phyloP scores from a whole-genome alignment of 1,284 basidiomycete genomes.

The Ustilago bromivora region DNA sequence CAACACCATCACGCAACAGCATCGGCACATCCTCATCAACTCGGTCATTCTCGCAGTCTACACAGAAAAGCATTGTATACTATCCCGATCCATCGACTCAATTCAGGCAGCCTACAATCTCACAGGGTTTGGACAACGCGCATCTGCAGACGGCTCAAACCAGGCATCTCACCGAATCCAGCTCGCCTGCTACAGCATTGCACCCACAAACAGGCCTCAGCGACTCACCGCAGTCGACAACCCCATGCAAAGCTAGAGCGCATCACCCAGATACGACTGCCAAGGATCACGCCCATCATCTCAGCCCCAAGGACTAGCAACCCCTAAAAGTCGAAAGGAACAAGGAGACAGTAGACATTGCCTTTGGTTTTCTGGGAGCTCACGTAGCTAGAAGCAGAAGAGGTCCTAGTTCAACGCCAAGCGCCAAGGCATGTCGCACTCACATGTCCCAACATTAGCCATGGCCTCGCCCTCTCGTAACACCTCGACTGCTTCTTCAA shows the following conservation, averaged over 20 bases:
- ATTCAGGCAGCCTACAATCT: neutral
- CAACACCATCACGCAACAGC: conserved; percentile 2
- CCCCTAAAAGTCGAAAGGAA: too few relatives aligned
- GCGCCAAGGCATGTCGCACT: conserved; percentile 23
- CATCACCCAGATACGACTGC: neutral
- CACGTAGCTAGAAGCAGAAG: neutral
- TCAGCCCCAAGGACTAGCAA: neutral
- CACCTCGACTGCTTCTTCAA: conserved; percentile 24
- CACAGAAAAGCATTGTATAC: conserved; percentile 21
- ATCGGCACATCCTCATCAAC: neutral
- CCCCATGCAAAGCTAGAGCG: neutral
- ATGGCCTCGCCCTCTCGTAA: conserved; percentile 36
- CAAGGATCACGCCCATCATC: too few relatives aligned
- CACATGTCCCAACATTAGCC: conserved; percentile 16
- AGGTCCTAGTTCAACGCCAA: conserved; percentile 8
- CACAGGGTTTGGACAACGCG: neutral
- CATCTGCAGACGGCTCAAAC: neutral
- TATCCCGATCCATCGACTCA: neutral
- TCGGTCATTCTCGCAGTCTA: neutral
- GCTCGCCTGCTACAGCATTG: neutral
- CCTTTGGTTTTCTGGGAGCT: neutral
- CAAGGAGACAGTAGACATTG: neutral
- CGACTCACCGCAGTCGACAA: neutral
- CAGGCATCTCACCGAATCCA: neutral
- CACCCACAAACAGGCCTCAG: neutral